Evolutionary conservation across 1,139 yeast species (phyloP), one percentile per base, ranked within the genome.

Genomic region (Nadsonia commutata): DNA sequence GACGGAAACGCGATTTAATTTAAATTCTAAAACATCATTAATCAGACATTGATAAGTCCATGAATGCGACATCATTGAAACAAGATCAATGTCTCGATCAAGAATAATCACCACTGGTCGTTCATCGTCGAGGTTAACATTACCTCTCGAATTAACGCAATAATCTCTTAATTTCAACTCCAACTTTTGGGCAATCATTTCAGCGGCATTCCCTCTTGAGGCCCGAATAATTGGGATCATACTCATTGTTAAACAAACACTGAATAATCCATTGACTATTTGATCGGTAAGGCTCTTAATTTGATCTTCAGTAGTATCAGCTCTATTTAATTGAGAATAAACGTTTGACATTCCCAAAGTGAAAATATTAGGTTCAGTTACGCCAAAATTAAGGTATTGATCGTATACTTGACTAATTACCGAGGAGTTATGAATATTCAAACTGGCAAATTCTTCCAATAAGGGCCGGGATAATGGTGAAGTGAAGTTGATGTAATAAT

Each of bases 1-100:
- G 49, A 84, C 78, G 38, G 88, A 76, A 60, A 88, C 88, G 57
- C 94, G 73, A 52, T 78, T 74, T 5, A 38, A 19, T 13, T 27
- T 27, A 53, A 90, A 70, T 45, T 75, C 74, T 60, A 93, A 84
- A 9, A 86, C 94, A 59, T 90, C 99, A 55, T 88, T 82, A 16
- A 90, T 94, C 75, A 90, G 79, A 55, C 96, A 86, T 65, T 90
- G 95, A 59, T 90, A 90, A 43, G 94, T 86, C 97, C 98, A 88
- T 5, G 96, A 85, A 62, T 90, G 99, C 1, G 93, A 76, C 59
- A 93, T 79, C 97, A 90, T 88, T 21, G 95, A 80, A 2, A 90
- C 80, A 49, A 93, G 68, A 62, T 93, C 97, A 48, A 90, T 71
- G 55, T 82, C 84, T 58, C 99, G 74, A 61, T 90, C 99, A 46